Base-by-base conservation (phyloP, 768 basidiomycete species). In the Tricholoma flavovirens region DNA sequence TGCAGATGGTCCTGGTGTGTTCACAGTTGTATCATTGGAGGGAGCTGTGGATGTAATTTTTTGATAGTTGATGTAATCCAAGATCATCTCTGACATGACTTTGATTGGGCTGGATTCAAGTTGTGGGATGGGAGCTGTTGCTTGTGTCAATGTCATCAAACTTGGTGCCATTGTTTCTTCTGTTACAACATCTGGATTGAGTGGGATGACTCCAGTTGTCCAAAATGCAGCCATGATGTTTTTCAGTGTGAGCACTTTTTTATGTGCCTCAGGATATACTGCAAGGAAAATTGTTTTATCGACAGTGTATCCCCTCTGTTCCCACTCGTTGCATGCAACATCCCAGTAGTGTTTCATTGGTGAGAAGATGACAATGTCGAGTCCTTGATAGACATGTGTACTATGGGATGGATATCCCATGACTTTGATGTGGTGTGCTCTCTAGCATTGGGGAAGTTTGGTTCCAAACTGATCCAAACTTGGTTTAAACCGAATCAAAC, bases 181-280 rank as follows among this genome's bases (percentile, higher is more conserved):
- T 4, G 48, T 57, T 43, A 70, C 61, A 29, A 61, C 57, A 49
- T 45, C 29, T 4, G 52, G 67, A 53, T 71, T 56, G 51, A 63
- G 67, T 1, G 66, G 69, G 30, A 60, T 38, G 49, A 70, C 56
- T 4, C 67, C 61, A 4, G 65, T 68, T 9, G 42, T 60, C 2
- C 38, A 33, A 54, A 72, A 71, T 1, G 68, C 64, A 15, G 64
- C 53, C 40, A 65, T 63, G 24, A 67, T 55, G 3, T 56, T 60
- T 9, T 53, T 32, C 0, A 40, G 29, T 2, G 51, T 59, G 19
- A 64, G 60, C 8, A 59, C 57, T 1, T 43, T 21, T 15, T 53
- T 38, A 53, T 57, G 64, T 7, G 62, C 65, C 0, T n/a, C 15
- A 3, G 62, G 62, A 53, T 62, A 67, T 5, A 67, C 42, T 3